Base-by-base conservation (phyloP, 208 protist genomes). In the Leishmania martiniquensis region DNA sequence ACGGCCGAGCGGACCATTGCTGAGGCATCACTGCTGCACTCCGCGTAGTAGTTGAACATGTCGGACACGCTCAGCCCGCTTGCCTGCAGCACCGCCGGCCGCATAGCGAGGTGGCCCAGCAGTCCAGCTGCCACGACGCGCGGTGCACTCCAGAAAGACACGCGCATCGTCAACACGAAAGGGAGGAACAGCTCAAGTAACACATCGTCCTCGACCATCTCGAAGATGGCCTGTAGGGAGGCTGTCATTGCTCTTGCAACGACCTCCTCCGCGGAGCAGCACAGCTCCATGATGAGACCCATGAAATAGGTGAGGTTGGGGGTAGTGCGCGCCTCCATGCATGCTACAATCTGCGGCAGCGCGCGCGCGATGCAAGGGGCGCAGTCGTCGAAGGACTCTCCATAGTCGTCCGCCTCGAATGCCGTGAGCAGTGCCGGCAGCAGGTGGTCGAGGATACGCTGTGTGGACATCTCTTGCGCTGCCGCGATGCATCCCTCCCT, bases 271-370 rank as follows among this genome's bases (percentile, higher is more conserved):
- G 89, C 85, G 5, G 81, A 80, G 71, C 85, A 93, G 81, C 87
- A 87, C 39, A 95, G 80, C 76, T 86, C 80, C 89, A 93, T 92
- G 78, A 95, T 91, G 76, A 95, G 87, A 12, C 89, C 89, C 72
- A 93, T 84, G 81, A 95, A 91, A 83, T 89, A 85, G 9, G 81
- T 78, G 68, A 95, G 80, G 49, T 84, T 79, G 54, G 84, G 77
- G 29, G 85, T 85, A 6, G 77, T 77, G 47, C 78, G 73, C 7
- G 63, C 72, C 4, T 82, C 78, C 67, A 89, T 82, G 67, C 80
- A 80, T 39, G 76, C 75, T n/a, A 96, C 72, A 12, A 96, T 77
- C 39, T 85, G 75, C 51, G 92, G 89, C 67, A 96, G 77, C 39
- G 87, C 73, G 10, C 73, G 57, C 29, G 87, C 88, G 59, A 94